Base-by-base conservation (phyloP, 208 protist species). In the Endotrypanum monterogeii region DNA sequence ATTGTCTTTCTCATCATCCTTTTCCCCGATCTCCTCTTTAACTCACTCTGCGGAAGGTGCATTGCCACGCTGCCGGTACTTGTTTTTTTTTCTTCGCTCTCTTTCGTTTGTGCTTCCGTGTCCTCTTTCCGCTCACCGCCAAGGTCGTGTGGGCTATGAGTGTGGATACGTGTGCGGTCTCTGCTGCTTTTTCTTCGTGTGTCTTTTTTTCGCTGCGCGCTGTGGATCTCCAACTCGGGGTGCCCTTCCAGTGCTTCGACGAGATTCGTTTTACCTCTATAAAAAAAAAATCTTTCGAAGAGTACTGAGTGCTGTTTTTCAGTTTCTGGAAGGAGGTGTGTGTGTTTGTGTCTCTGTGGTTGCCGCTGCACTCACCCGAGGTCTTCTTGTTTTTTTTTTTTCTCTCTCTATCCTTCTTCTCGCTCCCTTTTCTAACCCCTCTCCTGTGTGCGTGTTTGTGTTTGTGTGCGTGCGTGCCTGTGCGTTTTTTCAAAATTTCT, bases 131-230 rank as follows among this genome's bases (percentile, higher is more conserved):
- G 23, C 46, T 57, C 35, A 46, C 58, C 39, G 58, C 35, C 58
- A 18, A 20, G 35, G 14, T 30, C 20, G 58, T 41, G 57, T 12
- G 32, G 18, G 16, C 44, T 63, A 28, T n/a, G 58, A 35, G 16
- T 41, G 23, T 6, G 35, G 35, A 63, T 63, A 46, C 35, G 58
- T 63, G 58, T 44, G 58, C 30, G 35, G 16, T 35, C 58, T 46
- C 58, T 44, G 58, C 35, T 63, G 58, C 58, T 63, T 63, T 41
- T 63, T 63, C 35, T 63, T 41, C 58, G 20, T 23, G 6, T 48
- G 44, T 48, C 35, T 23, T 63, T 20, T 28, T 63, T 18, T 20
- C 58, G 58, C 35, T 63, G 58, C 35, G 35, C 35, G 35, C 35
- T 25, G 39, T 28, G 58, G 6, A 63, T 63, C 56, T 41, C 28